Base-by-base conservation (phyloP, 768 basidiomycete species). In the Amanita polypyramis region DNA sequence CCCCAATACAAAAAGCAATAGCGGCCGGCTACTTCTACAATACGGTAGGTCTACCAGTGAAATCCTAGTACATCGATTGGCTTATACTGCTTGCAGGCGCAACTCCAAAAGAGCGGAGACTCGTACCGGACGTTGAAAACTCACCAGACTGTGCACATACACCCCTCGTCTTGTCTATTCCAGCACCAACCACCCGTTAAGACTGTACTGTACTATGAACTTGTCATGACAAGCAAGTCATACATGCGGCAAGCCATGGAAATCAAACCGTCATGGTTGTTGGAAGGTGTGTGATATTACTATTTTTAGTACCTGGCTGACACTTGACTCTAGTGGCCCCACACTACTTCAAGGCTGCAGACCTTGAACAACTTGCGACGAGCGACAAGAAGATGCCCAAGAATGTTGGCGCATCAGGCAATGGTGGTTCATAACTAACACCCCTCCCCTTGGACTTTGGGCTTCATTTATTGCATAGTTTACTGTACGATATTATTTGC, bases 191-290 rank as follows among this genome's bases (percentile, higher is more conserved):
- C 96, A 1, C 96, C 96, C 0, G 78, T 92, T 10, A 87, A 85
- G 61, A 86, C 88, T 12, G 62, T 98, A 8, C 63, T 96, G 40
- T 99, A 98, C 65, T 97, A 98, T 60, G 96, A 98, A 64, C 77
- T 99, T 19, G 95, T 99, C 19, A 85, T 95, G 77, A 99, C 96
- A 6, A 85, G 85, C 33, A 97, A 98, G 66, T 97, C 96, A 27
- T 99, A 96, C 60, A 86, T 97, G 78, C 75, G 90, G 52, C 94
- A 97, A 73, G 76, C 93, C 33, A 97, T 98, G 93, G 96, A 98
- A 58, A 97, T 98, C 60, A 97, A 98, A 62, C 89, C 95, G 3
- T 61, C 79, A 20, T 98, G 96, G 96, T 63, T 97, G 27, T 63
- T 96, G 36, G 95, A 97, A 75, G 85, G 88, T 83, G 47, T 47